These are phyloP conservation scores for Arachnopeziza araneosa DNA, from an alignment of 2,329 filamentous ascomycete species.

Conservation along the genomic window DNA sequence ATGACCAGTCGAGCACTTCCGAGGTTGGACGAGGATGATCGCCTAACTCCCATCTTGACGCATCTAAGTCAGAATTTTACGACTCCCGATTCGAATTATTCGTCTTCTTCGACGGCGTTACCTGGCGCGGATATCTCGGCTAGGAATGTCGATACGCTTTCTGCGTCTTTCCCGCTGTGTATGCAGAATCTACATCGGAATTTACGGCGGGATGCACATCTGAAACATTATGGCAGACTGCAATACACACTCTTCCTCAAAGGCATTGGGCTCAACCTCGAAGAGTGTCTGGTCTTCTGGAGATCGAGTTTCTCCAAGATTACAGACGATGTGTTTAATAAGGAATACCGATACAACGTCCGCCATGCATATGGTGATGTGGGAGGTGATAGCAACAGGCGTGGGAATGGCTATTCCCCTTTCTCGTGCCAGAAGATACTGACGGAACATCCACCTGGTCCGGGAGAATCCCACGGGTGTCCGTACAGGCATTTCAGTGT, in stretches of 20 bases:
- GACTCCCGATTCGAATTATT: conserved; percentile 81
- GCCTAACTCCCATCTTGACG: conserved; percentile 67
- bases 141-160: conserved; percentile 71
- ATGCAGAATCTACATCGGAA: conserved; percentile 89
- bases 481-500: conserved; percentile 88
- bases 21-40: conserved; percentile 91
- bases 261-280: conserved; percentile 85
- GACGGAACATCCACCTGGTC: conserved; percentile 78
- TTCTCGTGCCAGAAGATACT: conserved; percentile 95
- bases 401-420: conserved; percentile 81
- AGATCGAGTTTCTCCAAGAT: conserved; percentile 77
- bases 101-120: conserved; percentile 56
- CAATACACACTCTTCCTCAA: conserved; percentile 98
- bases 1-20: conserved; percentile 87
- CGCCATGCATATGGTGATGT: conserved; percentile 43
- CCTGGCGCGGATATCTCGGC: conserved; percentile 71
- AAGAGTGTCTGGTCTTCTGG: conserved; percentile 92
- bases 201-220: conserved; percentile 78
- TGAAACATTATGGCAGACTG: conserved; percentile 88
- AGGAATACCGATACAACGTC: conserved; percentile 95
- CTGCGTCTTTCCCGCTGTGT: conserved; percentile 81
- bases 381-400: conserved; percentile 69
- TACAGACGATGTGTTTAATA: conserved; percentile 93
- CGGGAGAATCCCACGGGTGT: conserved; percentile 90
- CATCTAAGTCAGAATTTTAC: conserved; percentile 96